Base-by-base conservation (phyloP, 805 yeast genomes). In the Nakazawaea ernobii region DNA sequence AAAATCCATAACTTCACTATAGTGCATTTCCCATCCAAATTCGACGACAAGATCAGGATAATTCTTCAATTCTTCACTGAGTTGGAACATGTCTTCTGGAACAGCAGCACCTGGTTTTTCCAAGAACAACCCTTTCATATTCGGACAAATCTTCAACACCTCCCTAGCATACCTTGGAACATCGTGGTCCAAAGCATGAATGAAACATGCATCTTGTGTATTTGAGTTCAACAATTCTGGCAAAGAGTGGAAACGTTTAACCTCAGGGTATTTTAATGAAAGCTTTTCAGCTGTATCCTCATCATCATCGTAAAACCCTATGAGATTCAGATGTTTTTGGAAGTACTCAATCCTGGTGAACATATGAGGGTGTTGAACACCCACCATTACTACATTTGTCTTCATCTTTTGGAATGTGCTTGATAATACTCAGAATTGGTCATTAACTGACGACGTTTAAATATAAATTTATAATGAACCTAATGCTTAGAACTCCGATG, bases 1-100 rank as follows among this genome's bases (percentile, higher is more conserved):
- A 14, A 33, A 39, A 20, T 45, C 44, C 44, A 45, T 39, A 9
- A 40, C 35, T 20, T 45, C 48, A 28, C 44, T 35, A 14, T 45
- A 45, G 26, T 45, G 48, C 44, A 45, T 39, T 27, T 45, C 48
- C 48, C 48, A 45, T 7, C 48, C 48, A 32, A 39, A 45, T 37
- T 45, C 48, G 4, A 45, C 48, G 4, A 45, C 44, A 7, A 35
- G 10, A 13, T 45, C 27, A 13, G 48, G 48, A 30, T 27, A 45
- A 13, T 27, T 13, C 14, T 26, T 20, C 36, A 45, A 39, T 26
- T 45, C 40, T 28, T 32, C 13, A n/a, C 5, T 4, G 5, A 44
- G 26, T 24, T 39, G 24, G 30, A 32, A 44, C 14, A 44, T 5
- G 14, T 44, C 42, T 3, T 4, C 9, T 8, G 48, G 48, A 8